Conservation (phyloP, 2,329 filamentous ascomycete species). For the Helotiales sp. region DNA sequence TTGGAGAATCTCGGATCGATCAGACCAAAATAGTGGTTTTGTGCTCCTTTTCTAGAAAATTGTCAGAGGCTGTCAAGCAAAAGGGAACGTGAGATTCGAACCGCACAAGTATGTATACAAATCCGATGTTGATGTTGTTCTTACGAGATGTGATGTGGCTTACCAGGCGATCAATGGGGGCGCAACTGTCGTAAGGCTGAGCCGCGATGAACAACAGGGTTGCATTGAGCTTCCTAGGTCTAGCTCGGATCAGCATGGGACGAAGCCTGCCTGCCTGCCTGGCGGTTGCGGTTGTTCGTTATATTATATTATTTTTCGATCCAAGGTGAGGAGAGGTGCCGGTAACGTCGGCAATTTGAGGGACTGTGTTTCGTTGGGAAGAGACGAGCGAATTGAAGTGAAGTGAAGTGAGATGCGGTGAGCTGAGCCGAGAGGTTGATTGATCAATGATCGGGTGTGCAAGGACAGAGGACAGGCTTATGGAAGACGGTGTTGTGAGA, state of each 20-base stretch:
- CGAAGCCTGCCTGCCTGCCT: too few relatives aligned
- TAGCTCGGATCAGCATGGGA: conserved; percentile 3
- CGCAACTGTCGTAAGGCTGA: conserved; percentile 3
- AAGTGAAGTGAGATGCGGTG: background rate
- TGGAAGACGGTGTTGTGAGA: too few relatives aligned
- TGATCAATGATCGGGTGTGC: too few relatives aligned
- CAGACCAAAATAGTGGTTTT: background rate
- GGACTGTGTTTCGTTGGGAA: background rate
- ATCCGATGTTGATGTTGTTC: background rate
- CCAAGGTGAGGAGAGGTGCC: background rate
- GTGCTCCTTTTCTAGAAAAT: background rate
- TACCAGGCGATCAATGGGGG: conserved; percentile 2
- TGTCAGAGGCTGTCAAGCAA: background rate
- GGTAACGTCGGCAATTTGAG: background rate
- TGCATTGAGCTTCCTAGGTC: background rate
- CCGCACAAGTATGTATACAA: background rate
- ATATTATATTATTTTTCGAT: background rate
- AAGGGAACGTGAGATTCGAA: background rate
- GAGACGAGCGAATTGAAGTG: background rate
- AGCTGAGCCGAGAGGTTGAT: background rate
- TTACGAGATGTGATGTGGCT: conserved; percentile 10
- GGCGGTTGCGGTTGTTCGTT: background rate
- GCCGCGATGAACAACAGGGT: conserved; percentile 5
- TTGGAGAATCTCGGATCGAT: background rate
- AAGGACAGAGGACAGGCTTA: too few relatives aligned